Conservation (phyloP, 202 grass and related monocot genomes). For the Eragrostis tef region DNA sequence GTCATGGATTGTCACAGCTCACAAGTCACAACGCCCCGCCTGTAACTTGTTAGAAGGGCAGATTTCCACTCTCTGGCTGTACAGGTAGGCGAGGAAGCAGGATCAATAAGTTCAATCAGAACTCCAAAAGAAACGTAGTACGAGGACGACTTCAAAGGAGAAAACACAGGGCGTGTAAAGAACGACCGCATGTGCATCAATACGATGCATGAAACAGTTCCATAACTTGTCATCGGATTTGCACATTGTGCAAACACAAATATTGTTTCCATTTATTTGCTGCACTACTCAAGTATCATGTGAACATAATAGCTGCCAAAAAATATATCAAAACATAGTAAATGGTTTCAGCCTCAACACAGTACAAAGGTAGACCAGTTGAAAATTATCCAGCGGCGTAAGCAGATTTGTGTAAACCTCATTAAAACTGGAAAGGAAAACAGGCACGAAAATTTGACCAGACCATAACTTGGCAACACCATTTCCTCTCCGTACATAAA, state of each 20-base stretch:
- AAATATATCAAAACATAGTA: constrained; percentile 10
- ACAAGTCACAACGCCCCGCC: too few relatives aligned
- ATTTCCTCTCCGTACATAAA: constrained; percentile 35
- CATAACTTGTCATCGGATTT: background rate
- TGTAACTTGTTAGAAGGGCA: too few relatives aligned
- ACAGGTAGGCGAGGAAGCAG: too few relatives aligned
- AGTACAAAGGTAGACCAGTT: background rate
- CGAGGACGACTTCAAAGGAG: background rate
- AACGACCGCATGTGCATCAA: too few relatives aligned
- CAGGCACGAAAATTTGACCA: constrained; percentile 42
- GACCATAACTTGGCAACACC: constrained; percentile 47
- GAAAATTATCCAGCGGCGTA: constrained; percentile 34
- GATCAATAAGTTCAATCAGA: background rate
- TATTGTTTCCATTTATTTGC: background rate
- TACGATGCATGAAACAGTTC: too few relatives aligned
- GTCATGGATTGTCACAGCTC: background rate
- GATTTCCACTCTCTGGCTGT: too few relatives aligned
- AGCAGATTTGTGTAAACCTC: constrained; percentile 24
- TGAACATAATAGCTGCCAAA: background rate
- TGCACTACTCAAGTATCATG: background rate
- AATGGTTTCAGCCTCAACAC: constrained; percentile 21
- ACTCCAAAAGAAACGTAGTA: background rate
- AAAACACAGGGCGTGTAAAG: background rate
- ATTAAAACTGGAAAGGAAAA: constrained; percentile 27
- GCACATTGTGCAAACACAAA: background rate